Evolutionary conservation across 345 rosid genomes (phyloP).

Genomic region (Melaleuca alternifolia): DNA sequence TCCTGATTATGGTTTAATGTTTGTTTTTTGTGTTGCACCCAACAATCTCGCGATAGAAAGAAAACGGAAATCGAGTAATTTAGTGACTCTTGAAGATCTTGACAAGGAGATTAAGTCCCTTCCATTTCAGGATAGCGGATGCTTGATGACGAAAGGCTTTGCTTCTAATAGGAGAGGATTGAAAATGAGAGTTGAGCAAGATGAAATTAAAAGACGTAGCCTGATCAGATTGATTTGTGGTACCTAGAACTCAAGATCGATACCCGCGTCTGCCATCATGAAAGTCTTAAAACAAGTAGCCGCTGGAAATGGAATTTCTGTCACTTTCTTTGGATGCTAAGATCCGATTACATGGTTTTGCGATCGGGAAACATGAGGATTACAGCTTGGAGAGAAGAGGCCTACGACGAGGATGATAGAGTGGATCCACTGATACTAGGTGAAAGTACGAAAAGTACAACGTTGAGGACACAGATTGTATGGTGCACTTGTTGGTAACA

Average conservation of each 20-base stretch:
- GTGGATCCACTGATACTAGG: neutral
- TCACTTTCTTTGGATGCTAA: neutral
- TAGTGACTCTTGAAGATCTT: neutral
- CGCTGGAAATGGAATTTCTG: neutral
- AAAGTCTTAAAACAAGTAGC: neutral
- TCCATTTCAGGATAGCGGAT: neutral
- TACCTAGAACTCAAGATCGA: neutral
- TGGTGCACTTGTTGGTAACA: neutral
- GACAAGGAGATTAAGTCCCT: neutral
- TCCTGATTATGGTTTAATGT: neutral
- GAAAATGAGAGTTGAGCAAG: neutral
- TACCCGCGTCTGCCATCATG: neutral
- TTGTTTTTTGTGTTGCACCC: neutral
- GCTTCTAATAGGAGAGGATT: neutral
- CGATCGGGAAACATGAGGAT: neutral
- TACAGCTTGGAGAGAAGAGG: neutral
- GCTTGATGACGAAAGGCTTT: neutral
- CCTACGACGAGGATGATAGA: neutral
- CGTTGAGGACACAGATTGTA: neutral
- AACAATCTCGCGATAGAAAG: neutral
- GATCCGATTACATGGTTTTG: neutral
- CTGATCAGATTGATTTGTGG: neutral
- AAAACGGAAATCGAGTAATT: neutral
- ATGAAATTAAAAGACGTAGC: neutral
- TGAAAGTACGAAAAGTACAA: neutral